phyloP scores from a whole-genome alignment of 345 rosid species.

The Populus euphratica region DNA sequence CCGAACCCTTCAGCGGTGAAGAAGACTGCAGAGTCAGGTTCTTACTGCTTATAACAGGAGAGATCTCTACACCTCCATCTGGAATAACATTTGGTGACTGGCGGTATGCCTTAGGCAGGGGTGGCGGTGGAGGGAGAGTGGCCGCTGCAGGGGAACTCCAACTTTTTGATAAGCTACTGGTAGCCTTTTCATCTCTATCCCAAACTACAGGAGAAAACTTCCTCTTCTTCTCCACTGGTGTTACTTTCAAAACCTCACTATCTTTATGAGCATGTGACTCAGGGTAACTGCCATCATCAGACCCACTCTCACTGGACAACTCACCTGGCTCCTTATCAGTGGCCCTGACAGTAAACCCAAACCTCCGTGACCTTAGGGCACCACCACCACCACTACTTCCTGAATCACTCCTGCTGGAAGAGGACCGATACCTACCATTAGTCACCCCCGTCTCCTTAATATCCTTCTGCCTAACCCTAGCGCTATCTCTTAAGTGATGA shows the following conservation, averaged over 20 bases:
- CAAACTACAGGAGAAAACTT: conserved; percentile 97
- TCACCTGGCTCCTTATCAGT: conserved; percentile 96
- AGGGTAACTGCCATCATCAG: conserved; percentile 68
- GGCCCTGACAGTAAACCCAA: conserved; percentile 38
- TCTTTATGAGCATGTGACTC: conserved; percentile 37
- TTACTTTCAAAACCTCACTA: conserved; percentile 34
- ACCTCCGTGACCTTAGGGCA: conserved; percentile 33
- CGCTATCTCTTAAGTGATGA: conserved; percentile 40
- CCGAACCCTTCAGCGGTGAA: conserved; percentile 22
- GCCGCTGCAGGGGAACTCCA: conserved; percentile 35
- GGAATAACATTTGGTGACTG: conserved; percentile 39
- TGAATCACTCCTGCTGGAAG: conserved; percentile 61
- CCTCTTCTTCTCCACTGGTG: conserved; percentile 64
- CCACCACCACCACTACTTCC: conserved; percentile 45
- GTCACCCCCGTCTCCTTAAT: conserved; percentile 60
- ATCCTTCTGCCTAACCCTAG: conserved; percentile 62
- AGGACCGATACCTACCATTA: conserved; percentile 48
- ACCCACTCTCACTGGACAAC: conserved; percentile 97
- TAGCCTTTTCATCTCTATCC: conserved; percentile 76
- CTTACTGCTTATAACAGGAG: conserved; percentile 36
- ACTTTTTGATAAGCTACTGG: conserved; percentile 34
- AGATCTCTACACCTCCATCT: conserved; percentile 37
- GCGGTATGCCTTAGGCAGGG: conserved; percentile 40
- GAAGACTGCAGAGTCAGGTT: conserved; percentile 25
- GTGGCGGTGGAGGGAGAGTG: conserved; percentile 58